Evolutionary conservation across 306 rosid genomes (phyloP), one percentile per base, ranked within the genome.

Genomic region (Ceratonia siliqua): DNA sequence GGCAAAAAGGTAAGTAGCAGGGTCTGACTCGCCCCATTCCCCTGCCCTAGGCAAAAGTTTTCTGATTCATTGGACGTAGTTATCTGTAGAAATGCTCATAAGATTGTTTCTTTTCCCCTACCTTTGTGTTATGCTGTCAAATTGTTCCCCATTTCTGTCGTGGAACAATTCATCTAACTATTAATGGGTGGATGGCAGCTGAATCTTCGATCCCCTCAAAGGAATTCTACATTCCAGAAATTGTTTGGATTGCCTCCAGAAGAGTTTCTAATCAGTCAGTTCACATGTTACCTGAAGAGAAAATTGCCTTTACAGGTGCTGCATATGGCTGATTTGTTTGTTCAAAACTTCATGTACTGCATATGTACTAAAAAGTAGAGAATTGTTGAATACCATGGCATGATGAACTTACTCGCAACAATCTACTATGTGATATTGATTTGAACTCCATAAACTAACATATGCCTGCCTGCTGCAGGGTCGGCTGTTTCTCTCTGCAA

Each of bases 151-250:
- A 20, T 69, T 45, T 50, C 52, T 72, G 46, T 48, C 20, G 5
- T 20, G 35, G 69, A 81, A 55, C 63, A 53, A 33, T 39, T 61
- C 39, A 48, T 73, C 77, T 75, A 62, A 88, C 81, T 46, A 61
- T 61, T 49, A 17, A 54, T 66, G 45, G 54, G 55, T 80, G 58
- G 10, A 48, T 85, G 48, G 49, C 86, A 94, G 98, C 76, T 94
- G 73, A 88, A 79, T 86, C 84, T 86, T 62, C 83, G 79, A 78
- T 94, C 98, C 4, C 98, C 98, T 62, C 96, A 90, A 27, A 83
- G 82, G 82, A 94, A 89, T 79, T 94, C 97, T 24, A 82, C 90
- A 50, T 94, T 94, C 86, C 98, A 91, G 82, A 94, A 90, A 74
- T 75, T 91, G 80, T 91, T 94, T 35, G 87, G 82, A 10, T 82